These are phyloP conservation scores for Stemphylium beticola DNA, from an alignment of 2,329 filamentous ascomycete genomes.

Conservation along the genomic window DNA sequence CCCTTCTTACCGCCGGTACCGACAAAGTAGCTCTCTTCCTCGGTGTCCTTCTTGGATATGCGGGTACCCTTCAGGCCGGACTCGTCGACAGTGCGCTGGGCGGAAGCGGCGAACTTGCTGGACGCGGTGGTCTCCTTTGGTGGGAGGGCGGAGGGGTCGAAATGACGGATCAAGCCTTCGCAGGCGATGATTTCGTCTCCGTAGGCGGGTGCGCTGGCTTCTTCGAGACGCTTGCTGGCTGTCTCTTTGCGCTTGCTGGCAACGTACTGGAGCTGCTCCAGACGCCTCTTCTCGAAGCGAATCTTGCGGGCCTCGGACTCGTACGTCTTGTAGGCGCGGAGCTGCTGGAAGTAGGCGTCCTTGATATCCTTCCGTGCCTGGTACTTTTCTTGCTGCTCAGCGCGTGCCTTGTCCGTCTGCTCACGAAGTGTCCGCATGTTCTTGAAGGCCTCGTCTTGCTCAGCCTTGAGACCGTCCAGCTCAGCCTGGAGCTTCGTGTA, in stretches of 20 bases:
- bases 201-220: slow-evolving; percentile 86
- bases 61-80: slow-evolving; percentile 84
- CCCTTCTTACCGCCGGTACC: slow-evolving; percentile 79
- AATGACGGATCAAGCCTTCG: slow-evolving; percentile 86
- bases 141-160: slow-evolving; percentile 73
- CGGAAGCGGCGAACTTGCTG: slow-evolving; percentile 74
- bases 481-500: slow-evolving; percentile 87
- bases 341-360: slow-evolving; percentile 83
- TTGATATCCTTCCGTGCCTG: slow-evolving; percentile 82
- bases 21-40: slow-evolving; percentile 83
- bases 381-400: slow-evolving; percentile 87
- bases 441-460: slow-evolving; percentile 91
- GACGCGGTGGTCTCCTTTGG: slow-evolving; percentile 68
- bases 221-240: slow-evolving; percentile 76
- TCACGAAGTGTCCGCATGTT: slow-evolving; percentile 83
- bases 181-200: slow-evolving; percentile 90
- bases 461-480: slow-evolving; percentile 86
- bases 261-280: slow-evolving; percentile 76
- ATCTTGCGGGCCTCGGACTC: slow-evolving; percentile 83
- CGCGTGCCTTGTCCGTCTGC: slow-evolving; percentile 81
- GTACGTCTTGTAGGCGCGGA: slow-evolving; percentile 81
- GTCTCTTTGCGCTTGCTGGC: slow-evolving; percentile 77
- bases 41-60: slow-evolving; percentile 83
- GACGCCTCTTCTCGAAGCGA: slow-evolving; percentile 76
- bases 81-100: slow-evolving; percentile 83